Percentiles rank a stretch among this genome's conserved stretches.
Evolutionary conservation across 2,329 filamentous ascomycete species (phyloP).

Genomic region (Ophiostoma quercus): DNA sequence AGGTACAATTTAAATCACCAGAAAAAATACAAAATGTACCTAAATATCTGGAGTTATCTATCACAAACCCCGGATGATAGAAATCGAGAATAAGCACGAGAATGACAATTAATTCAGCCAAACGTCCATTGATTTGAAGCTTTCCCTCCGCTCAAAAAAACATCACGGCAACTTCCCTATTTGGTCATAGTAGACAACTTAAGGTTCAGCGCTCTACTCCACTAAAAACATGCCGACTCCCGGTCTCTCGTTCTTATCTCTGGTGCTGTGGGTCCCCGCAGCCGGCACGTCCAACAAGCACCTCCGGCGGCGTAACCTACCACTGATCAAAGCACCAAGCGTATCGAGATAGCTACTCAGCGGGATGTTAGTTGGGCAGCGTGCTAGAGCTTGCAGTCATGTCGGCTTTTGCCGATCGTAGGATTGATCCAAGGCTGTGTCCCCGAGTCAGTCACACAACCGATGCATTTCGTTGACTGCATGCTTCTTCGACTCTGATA

Average conservation of each 20-base stretch:
- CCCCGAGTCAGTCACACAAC: neutral
- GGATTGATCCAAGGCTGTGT: neutral
- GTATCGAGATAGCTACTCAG: neutral
- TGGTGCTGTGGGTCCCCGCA: slow-evolving; percentile 5
- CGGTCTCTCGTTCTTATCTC: neutral
- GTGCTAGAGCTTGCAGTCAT: neutral
- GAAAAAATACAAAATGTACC: too few species aligned
- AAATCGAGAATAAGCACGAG: too few species aligned
- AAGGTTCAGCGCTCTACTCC: neutral
- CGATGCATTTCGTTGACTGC: neutral
- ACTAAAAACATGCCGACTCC: neutral
- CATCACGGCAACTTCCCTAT: neutral
- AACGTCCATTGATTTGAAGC: too few species aligned
- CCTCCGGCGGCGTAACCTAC: neutral
- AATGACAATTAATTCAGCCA: too few species aligned
- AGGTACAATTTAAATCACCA: too few species aligned
- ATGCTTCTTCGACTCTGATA: neutral
- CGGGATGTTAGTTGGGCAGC: neutral
- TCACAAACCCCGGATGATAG: too few species aligned
- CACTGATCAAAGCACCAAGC: neutral
- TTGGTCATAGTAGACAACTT: neutral
- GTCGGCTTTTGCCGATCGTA: neutral
- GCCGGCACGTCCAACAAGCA: neutral
- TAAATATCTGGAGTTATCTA: too few species aligned
- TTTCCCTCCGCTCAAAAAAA: neutral